Evolutionary conservation across 2,329 filamentous ascomycete genomes (phyloP), one percentile per base, ranked within the genome.

Genomic region (Pseudogymnoascus sp.): DNA sequence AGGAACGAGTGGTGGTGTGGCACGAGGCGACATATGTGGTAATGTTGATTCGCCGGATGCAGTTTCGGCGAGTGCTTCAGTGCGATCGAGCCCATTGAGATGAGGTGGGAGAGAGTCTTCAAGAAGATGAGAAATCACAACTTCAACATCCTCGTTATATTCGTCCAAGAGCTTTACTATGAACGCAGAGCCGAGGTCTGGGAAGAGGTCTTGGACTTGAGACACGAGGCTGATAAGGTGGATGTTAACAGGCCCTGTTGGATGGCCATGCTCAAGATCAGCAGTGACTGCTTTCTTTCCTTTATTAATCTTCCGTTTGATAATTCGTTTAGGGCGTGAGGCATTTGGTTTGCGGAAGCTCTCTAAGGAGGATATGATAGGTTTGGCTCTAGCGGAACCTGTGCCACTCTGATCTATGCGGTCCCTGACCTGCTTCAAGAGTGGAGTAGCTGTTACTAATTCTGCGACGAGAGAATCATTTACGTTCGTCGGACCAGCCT

Each of bases 141-240:
- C 82, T 74, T 97, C 92, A 0, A 88, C 82, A 70, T 93, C 81
- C 68, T 95, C 86, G 50, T 79, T 76, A 72, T 95, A 97, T 72
- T 90, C 86, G 69, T 93, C 89, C 24, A 97, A 80, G 8, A 96
- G 81, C 69, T 84, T 88, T 16, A 90, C 81, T 14, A 97, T 79
- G 72, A 96, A 97, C 0, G 83, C 90, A 3, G 90, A 87, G 4
- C 93, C 92, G 8, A 97, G 79, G 66, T 96, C 86, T 0, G 93
- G 91, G 71, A 97, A 97, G 0, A 97, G 80, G 72, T 99, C 93
- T 72, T 96, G 92, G n/a, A 99, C 82, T 73, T 96, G 91, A 0
- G 89, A 89, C 61, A 97, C 86, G 59, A 93, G 84, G 69, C 89
- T 93, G 84, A 96, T 88, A 44, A 82, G 86, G 74, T 96, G 91